These are phyloP conservation scores for Tetragonia tetragonoides DNA, from an alignment of 148 eudicot genomes.

Conservation along the genomic window DNA sequence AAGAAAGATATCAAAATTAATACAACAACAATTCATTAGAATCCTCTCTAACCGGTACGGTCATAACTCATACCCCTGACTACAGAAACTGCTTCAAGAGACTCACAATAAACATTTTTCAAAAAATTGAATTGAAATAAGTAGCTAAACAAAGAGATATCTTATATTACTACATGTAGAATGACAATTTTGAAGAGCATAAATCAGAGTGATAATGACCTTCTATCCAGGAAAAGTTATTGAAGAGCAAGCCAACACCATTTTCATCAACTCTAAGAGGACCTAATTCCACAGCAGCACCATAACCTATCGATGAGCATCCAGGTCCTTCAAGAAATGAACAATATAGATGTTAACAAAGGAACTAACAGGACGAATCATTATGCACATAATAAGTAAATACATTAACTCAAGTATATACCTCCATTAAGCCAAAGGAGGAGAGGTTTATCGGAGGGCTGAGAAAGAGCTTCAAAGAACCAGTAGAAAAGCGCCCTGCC, in stretches of 20 bases:
- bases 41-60: too few relatives aligned
- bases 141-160: too few relatives aligned
- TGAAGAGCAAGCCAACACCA: slow-evolving; percentile 51
- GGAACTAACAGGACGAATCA: neutral
- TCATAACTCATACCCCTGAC: too few relatives aligned
- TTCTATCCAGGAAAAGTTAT: slow-evolving; percentile 50
- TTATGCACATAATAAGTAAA: neutral
- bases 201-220: slow-evolving; percentile 27
- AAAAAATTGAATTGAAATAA: too few relatives aligned
- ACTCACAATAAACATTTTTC: too few relatives aligned
- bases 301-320: slow-evolving; percentile 73
- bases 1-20: slow-evolving; percentile 7
- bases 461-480: slow-evolving; percentile 64
- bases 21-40: too few relatives aligned
- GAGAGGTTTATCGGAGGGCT: slow-evolving; percentile 47
- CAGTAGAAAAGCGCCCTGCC: slow-evolving; percentile 76
- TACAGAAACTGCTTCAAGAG: too few relatives aligned
- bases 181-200: too few relatives aligned
- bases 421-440: slow-evolving; percentile 80
- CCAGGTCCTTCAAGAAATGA: slow-evolving; percentile 52
- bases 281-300: slow-evolving; percentile 64
- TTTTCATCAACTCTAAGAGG: slow-evolving; percentile 50
- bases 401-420: slow-evolving; percentile 5
- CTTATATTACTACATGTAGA: too few relatives aligned
- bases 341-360: neutral